Evolutionary conservation across 169 alveolate species (phyloP).

Genomic region (Cryptosporidium sp.): DNA sequence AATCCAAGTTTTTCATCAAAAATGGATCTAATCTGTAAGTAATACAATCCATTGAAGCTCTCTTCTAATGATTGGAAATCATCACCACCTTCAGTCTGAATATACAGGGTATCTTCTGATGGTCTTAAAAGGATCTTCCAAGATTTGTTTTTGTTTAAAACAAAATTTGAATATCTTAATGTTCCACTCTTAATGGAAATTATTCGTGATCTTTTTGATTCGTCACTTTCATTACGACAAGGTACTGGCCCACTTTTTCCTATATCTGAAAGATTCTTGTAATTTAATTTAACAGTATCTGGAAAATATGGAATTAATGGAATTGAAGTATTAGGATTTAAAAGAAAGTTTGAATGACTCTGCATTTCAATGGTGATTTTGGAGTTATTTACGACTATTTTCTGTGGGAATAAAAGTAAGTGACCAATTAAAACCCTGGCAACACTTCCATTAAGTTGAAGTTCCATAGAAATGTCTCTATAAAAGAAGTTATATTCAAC

Average conservation of each 20-base stretch:
- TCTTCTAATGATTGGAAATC: not conserved
- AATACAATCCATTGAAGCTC: not conserved
- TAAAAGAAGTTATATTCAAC: not conserved
- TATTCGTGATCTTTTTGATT: not conserved
- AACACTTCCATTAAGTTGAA: not conserved
- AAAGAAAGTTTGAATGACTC: not conserved
- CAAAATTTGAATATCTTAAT: not conserved
- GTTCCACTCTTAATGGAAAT: conserved; percentile 15
- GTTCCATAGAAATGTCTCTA: not conserved
- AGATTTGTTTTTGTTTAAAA: conserved; percentile 19
- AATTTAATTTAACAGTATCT: not conserved
- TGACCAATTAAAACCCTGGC: conserved; percentile 18
- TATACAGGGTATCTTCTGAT: not conserved
- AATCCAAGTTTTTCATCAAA: conserved; percentile 24
- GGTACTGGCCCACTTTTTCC: not conserved
- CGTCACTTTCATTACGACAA: too few species aligned
- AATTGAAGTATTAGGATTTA: not conserved
- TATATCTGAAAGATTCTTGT: not conserved
- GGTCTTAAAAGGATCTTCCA: conserved; percentile 32
- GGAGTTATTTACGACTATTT: conserved; percentile 4
- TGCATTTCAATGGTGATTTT: not conserved
- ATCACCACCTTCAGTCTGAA: not conserved
- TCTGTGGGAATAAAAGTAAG: conserved; percentile 24
- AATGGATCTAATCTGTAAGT: conserved; percentile 39
- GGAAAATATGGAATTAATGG: conserved; percentile 29